A percentile compares a stretch with the other conserved stretches of the same genome.
Evolutionary conservation across 768 basidiomycete genomes (phyloP).

Genomic region (Gautieria morchelliformis): DNA sequence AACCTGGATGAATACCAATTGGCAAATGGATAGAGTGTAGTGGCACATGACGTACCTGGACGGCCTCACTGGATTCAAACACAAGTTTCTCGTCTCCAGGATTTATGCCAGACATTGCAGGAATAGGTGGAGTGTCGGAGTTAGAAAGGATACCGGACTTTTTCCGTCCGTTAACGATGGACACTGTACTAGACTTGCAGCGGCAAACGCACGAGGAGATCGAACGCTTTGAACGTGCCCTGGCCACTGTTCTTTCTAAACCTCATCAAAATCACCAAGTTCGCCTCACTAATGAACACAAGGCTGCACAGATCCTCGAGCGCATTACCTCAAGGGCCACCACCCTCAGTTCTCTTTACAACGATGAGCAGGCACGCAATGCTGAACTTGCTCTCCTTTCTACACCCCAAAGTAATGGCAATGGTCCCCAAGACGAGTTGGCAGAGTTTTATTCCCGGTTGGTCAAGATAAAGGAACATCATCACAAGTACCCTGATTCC

Average conservation of each 20-base stretch:
- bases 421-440: constrained; percentile 49
- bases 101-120: constrained; percentile 67
- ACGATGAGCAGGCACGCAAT: constrained; percentile 64
- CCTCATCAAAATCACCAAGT: constrained; percentile 52
- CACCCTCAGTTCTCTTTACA: constrained; percentile 62
- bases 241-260: constrained; percentile 75
- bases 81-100: constrained; percentile 80
- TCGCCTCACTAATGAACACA: constrained; percentile 73
- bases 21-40: not conserved
- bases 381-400: constrained; percentile 59
- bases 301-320: constrained; percentile 80
- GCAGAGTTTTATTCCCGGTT: constrained; percentile 94
- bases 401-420: constrained; percentile 30
- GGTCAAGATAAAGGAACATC: constrained; percentile 92
- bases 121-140: constrained; percentile 33
- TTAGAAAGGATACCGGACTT: constrained; percentile 32
- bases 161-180: constrained; percentile 42
- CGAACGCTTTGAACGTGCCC: constrained; percentile 81
- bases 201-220: constrained; percentile 94
- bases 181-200: constrained; percentile 89
- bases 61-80: constrained; percentile 90
- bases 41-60: constrained; percentile 29
- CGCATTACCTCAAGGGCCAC: constrained; percentile 63
- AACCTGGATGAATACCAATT: constrained; percentile 29
- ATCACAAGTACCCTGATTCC: constrained; percentile 91